Conservation (phyloP, 2,329 filamentous ascomycete genomes). For the Trichoderma endophyticum region DNA sequence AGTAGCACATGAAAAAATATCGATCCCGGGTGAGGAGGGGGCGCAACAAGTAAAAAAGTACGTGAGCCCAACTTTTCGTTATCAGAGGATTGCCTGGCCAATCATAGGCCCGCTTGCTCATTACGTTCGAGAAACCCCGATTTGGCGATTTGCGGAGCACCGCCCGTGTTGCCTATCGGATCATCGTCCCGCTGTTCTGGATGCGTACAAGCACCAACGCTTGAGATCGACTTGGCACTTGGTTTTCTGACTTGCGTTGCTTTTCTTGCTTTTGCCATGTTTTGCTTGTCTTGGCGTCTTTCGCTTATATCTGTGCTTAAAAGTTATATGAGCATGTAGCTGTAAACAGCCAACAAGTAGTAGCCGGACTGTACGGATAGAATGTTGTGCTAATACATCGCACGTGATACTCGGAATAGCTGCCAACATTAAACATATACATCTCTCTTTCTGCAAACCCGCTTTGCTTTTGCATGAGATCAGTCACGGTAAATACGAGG, state of each 20-base stretch:
- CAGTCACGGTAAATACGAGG: neutral
- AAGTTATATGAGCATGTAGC: neutral
- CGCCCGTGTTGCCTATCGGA: neutral
- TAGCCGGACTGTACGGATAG: neutral
- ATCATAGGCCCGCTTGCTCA: constrained; percentile 16
- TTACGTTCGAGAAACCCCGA: constrained; percentile 20
- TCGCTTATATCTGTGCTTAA: neutral
- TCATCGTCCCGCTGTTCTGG: neutral
- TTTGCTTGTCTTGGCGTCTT: neutral
- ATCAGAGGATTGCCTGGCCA: constrained; percentile 7
- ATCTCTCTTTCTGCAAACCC: neutral
- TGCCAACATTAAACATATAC: neutral
- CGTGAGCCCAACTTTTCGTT: constrained; percentile 6
- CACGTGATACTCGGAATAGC: neutral
- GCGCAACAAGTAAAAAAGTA: neutral
- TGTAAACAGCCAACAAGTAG: neutral
- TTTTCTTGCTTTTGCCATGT: neutral
- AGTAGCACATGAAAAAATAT: constrained; percentile 1
- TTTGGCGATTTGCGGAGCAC: constrained; percentile 19
- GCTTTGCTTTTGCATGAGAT: neutral
- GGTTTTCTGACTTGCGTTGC: neutral
- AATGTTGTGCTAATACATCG: neutral
- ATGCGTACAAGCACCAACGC: neutral
- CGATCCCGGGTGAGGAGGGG: neutral
- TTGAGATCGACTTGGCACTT: neutral